phyloP scores from a whole-genome alignment of 257 asterid genomes.

The Euphrasia confusa region DNA sequence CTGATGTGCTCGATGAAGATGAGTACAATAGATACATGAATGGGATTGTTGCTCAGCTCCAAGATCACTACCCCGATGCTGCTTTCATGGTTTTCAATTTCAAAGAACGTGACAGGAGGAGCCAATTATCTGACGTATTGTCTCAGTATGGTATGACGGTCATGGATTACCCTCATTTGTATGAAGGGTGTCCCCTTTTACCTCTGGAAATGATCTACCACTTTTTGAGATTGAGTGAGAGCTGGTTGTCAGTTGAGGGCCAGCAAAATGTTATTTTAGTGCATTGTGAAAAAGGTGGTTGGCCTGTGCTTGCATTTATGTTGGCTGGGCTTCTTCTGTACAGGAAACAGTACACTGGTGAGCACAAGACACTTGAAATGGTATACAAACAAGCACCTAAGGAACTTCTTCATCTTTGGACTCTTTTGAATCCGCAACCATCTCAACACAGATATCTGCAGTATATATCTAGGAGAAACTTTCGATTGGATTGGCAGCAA shows the following conservation, averaged over 20 bases:
- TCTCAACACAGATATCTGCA: slow-evolving; percentile 98
- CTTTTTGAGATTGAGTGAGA: slow-evolving; percentile 93
- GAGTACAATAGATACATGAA: slow-evolving; percentile 83
- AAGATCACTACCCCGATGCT: slow-evolving; percentile 95
- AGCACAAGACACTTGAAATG: slow-evolving; percentile 97
- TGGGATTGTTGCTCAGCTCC: slow-evolving; percentile 95
- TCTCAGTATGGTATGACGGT: slow-evolving; percentile 97
- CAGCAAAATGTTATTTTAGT: slow-evolving; percentile 92
- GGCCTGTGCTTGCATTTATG: slow-evolving; percentile 98
- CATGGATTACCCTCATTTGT: slow-evolving; percentile 95
- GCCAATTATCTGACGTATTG: slow-evolving; percentile 77
- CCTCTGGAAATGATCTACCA: slow-evolving; percentile 97
- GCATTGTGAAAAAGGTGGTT: slow-evolving; percentile 99
- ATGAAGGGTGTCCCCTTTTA: slow-evolving; percentile 85
- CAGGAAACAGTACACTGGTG: slow-evolving; percentile 93
- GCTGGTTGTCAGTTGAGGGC: slow-evolving; percentile 97
- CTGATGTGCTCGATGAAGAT: slow-evolving; percentile 84
- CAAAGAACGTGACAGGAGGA: slow-evolving; percentile 82
- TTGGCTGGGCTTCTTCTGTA: slow-evolving; percentile 97
- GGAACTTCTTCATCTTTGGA: slow-evolving; percentile 90
- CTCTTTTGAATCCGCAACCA: slow-evolving; percentile 94
- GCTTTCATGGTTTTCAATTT: slow-evolving; percentile 98
- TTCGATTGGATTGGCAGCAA: slow-evolving; percentile 89
- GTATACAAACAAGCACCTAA: slow-evolving; percentile 95
- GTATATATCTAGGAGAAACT: slow-evolving; percentile 70